Evolutionary conservation across 2,329 filamentous ascomycete species (phyloP).

Genomic region (Hymenoscyphus scutula): DNA sequence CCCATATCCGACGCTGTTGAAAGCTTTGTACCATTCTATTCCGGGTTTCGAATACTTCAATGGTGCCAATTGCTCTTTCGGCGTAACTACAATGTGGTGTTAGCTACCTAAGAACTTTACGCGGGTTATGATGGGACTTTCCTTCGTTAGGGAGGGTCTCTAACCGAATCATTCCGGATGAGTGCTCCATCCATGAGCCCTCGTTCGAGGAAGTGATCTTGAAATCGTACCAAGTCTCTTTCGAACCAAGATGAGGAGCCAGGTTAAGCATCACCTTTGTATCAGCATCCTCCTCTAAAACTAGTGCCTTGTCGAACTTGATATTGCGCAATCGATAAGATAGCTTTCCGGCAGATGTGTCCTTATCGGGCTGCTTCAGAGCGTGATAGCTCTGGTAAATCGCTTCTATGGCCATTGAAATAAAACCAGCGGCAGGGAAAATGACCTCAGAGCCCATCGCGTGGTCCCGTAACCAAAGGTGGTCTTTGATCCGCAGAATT

Average conservation of each 20-base stretch:
- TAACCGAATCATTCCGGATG: constrained; percentile 10
- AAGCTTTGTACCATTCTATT: constrained; percentile 22
- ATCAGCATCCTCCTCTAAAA: constrained; percentile 3
- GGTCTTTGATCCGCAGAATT: constrained; percentile 22
- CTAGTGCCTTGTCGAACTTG: constrained; percentile 13
- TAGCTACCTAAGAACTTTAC: background rate
- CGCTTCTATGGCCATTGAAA: background rate
- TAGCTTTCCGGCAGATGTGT: constrained; percentile 6
- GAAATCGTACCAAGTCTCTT: constrained; percentile 32
- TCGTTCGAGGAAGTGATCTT: constrained; percentile 29
- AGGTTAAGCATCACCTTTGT: constrained; percentile 7
- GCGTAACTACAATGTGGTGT: background rate
- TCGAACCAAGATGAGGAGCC: background rate
- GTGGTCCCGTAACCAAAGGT: constrained; percentile 34
- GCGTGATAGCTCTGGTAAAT: background rate
- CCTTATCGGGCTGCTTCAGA: constrained; percentile 6
- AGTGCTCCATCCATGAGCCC: constrained; percentile 24
- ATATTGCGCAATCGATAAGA: constrained; percentile 14
- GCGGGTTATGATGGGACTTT: too few species aligned
- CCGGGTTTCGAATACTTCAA: constrained; percentile 7
- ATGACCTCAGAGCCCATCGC: background rate
- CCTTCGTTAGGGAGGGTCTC: background rate
- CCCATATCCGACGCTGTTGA: constrained; percentile 26
- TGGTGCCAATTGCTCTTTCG: background rate
- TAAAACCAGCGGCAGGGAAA: background rate